Evolutionary conservation across 1,284 basidiomycete species (phyloP), one percentile per base, ranked within the genome.

Genomic region (Coniferiporia weirii): DNA sequence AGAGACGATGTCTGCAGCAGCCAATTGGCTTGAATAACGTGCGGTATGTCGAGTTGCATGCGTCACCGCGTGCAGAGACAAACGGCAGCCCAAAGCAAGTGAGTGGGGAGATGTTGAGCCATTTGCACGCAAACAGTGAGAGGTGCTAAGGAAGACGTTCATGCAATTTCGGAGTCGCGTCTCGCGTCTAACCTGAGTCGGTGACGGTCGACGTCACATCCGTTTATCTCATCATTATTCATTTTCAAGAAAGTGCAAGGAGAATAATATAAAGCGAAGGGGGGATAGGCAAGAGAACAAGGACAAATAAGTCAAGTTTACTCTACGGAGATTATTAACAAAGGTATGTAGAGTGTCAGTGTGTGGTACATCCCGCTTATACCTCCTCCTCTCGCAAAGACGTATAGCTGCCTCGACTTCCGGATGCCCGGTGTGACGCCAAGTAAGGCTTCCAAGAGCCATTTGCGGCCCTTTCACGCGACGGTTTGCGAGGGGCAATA

Each of bases 401-500:
- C 10, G 54, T 51, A 32, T 56, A 61, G 43, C 51, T 52, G 27
- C 27, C 27, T 27, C 57, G 34, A 40, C 43, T 47, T 9, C 59
- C 55, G 51, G 56, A 54, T 27, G 47, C 55, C 27, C 55, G 55
- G 43, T 27, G 51, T 8, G 44, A 32, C 15, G 34, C 12, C 3
- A 40, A n/a, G 19, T 34, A 57, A 19, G 27, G 27, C 36, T 56
- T 61, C 55, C 55, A 57, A 36, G 46, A 9, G 15, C 45, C 50
- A 43, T 52, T 54, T 17, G 34, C 38, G 45, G 34, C 45, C 15
- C 47, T 35, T 47, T 58, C 60, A 12, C 40, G 52, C 13, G 56
- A 55, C 22, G 27, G 19, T 50, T 58, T 61, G 15, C 43, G 60
- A 27, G 52, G 56, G 17, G 48, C 60, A n/a, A 55, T 57, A 6